These are phyloP conservation scores for Moesziomyces parantarcticus DNA, from an alignment of 1,284 basidiomycete species.

Conservation along the genomic window DNA sequence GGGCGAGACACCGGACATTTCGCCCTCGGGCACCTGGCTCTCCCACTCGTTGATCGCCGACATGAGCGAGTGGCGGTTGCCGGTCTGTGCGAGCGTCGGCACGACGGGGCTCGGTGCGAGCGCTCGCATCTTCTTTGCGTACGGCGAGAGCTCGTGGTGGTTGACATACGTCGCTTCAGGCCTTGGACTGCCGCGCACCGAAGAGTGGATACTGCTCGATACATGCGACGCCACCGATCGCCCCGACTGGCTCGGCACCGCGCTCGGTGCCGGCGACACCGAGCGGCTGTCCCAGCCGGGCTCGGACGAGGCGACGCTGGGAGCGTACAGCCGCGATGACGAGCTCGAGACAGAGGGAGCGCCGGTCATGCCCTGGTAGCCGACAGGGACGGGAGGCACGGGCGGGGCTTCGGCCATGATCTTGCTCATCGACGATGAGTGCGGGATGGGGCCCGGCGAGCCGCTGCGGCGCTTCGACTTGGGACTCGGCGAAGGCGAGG, in stretches of 20 bases:
- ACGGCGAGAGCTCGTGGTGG: constrained; percentile 48
- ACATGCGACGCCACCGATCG: constrained; percentile 51
- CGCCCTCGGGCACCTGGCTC: constrained; percentile 40
- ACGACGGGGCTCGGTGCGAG: constrained; percentile 44
- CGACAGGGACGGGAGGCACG: constrained; percentile 42
- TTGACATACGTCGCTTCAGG: constrained; percentile 48
- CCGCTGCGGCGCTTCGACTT: constrained; percentile 26
- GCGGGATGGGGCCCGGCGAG: constrained; percentile 17
- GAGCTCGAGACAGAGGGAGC: constrained; percentile 29
- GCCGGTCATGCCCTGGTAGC: constrained; percentile 17
- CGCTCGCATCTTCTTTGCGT: constrained; percentile 51
- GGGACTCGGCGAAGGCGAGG: constrained; percentile 12
- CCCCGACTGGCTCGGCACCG: constrained; percentile 45
- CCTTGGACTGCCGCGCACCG: constrained; percentile 37
- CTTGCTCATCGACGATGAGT: constrained; percentile 30
- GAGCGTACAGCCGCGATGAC: constrained; percentile 38
- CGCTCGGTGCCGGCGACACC: constrained; percentile 44
- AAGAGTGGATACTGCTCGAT: constrained; percentile 49
- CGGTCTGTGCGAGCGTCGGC: constrained; percentile 28
- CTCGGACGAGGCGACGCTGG: constrained; percentile 27
- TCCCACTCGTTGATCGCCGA: constrained; percentile 64
- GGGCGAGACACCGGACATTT: constrained; percentile 11
- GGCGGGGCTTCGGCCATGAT: constrained; percentile 52
- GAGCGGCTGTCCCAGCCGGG: constrained; percentile 40
- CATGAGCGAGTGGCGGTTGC: constrained; percentile 53